Evolutionary conservation across 2,329 filamentous ascomycete genomes (phyloP), one percentile per base, ranked within the genome.

Genomic region (Trichoderma semiorbis): DNA sequence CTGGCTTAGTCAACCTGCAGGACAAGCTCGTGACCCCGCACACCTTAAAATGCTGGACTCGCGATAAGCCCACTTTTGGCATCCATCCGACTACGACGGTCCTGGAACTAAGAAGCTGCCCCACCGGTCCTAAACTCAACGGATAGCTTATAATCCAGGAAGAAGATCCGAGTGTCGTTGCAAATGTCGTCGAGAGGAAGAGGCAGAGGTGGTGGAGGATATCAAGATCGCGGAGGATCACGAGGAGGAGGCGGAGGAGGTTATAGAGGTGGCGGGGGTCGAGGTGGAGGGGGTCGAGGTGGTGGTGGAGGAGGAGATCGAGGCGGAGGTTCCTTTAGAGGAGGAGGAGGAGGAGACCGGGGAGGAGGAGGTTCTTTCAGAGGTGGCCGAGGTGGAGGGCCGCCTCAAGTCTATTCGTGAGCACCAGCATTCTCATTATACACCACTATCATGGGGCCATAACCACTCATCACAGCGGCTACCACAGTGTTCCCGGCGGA

Each of bases 281-380:
- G 39, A 43, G 36, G 75, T 32, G 80, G 80, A 16, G 77, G 79
- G 12, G 78, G 79, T 30, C 75, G 64, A 39, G 63, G 47, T 3
- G 63, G 50, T n/a, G 32, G 64, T 24, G 28, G 30, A 3, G 8
- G 61, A 50, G 61, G 62, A 53, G 24, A 18, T 6, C 7, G 58
- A 36, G 30, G 60, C 5, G 60, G 60, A 26, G 79, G 47, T 75
- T 50, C 43, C n/a, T 50, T 50, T 50, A 16, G 58, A 61, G 58
- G 58, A 36, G 55, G 55, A 21, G 55, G 55, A n/a, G 79, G 43
- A 12, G 65, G 61, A 63, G 61, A 39, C 10, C 16, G 61, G 28
- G 79, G 72, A 5, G 72, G 66, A 28, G 55, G 70, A 36, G 47
- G 60, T 21, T 26, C 30, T 2, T 57, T 26, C 21, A 34, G 61